Base-by-base conservation (phyloP, 805 yeast genomes). In the Suhomyces canberraensis region DNA sequence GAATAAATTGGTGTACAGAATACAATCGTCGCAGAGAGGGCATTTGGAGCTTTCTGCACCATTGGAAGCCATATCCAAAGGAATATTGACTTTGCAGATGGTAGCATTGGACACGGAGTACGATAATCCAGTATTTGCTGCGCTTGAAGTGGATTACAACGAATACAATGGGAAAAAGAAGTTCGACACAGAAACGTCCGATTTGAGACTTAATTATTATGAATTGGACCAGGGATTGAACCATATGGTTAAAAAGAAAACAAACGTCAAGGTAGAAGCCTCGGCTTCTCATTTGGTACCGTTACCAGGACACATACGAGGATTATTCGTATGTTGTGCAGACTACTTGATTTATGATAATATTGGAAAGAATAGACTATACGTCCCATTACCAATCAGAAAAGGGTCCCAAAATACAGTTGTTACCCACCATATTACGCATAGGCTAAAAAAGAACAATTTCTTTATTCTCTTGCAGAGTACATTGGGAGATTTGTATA, bases 181-280 rank as follows among this genome's bases (percentile, higher is more conserved):
- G 3, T 29, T 39, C 36, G 42, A 52, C 42, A 27, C 43, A 4
- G 41, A 38, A 5, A 11, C 27, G 4, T 41, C 52, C 8, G 42
- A 44, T 1, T 33, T 58, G 33, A 46, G 51, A 19, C 63, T 91
- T 35, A 73, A 77, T 3, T 84, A 76, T 54, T 91, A 91, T 60
- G 91, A 87, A 51, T 61, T 90, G 17, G 97, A 93, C 56, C 71
- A 86, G 27, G 96, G 97, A 1, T 64, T 91, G 31, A 90, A 90
- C 51, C 84, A 83, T 53, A 75, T 90, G 2, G 69, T 84, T 1
- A 70, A 69, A 19, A 46, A 43, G 22, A 34, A 47, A 25, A 24
- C 53, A 8, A 40, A 39, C n/a, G 34, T 30, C 1, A 13, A 29
- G 11, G 16, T 59, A 11, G 58, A 56, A 4, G 33, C 51, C 4